Conservation (phyloP, 306 rosid genomes). For the Hippophae tibetana region DNA sequence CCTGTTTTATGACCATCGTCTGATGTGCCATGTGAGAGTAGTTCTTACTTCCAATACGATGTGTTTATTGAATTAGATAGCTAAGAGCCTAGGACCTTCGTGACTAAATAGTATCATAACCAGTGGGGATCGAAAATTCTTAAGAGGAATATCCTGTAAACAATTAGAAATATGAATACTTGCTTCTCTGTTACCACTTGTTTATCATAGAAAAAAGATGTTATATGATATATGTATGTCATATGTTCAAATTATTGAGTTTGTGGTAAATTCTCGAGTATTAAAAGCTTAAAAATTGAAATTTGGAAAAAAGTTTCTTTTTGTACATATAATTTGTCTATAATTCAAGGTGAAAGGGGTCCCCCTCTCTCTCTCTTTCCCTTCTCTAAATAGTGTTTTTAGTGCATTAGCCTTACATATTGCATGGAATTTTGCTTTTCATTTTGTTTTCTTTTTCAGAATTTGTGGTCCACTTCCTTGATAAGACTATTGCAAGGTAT, state of each 20-base stretch:
- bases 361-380: no score
- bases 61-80: slow-evolving; percentile 1
- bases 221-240: no score
- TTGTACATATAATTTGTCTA: no score
- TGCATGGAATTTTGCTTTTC: neutral
- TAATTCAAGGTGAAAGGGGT: no score
- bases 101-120: slow-evolving; percentile 5
- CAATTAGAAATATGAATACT: no score
- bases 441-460: slow-evolving; percentile 41
- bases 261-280: no score
- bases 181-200: no score
- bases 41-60: slow-evolving; percentile 6
- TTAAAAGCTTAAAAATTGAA: no score
- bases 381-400: neutral
- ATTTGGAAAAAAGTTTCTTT: no score
- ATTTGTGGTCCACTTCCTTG: slow-evolving; percentile 55
- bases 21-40: slow-evolving; percentile 7
- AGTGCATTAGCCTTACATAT: neutral
- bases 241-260: no score
- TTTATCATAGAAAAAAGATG: no score
- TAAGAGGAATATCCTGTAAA: no score
- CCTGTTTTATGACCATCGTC: slow-evolving; percentile 18
- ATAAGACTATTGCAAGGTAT: slow-evolving; percentile 84
- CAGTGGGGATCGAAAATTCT: slow-evolving; percentile 1
- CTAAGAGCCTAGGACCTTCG: slow-evolving; percentile 6